These are phyloP conservation scores for Neofusicoccum parvum DNA, from an alignment of 2,329 filamentous ascomycete species.

Conservation along the genomic window DNA sequence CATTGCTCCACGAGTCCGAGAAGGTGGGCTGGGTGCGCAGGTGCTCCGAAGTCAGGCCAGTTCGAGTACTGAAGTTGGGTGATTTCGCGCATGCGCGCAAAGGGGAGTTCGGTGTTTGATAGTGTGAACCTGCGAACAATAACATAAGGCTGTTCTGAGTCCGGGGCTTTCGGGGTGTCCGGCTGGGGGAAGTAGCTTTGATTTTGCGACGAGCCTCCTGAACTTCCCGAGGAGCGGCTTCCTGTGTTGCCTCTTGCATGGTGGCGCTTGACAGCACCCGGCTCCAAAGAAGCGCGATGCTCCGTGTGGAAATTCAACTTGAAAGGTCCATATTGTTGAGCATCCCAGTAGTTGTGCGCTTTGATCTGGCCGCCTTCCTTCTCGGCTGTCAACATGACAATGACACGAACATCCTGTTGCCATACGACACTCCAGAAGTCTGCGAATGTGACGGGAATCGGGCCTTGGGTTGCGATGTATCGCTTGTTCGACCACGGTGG, in stretches of 20 bases:
- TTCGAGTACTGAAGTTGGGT: slow-evolving; percentile 92
- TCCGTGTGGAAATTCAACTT: slow-evolving; percentile 78
- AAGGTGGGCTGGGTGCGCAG: slow-evolving; percentile 83
- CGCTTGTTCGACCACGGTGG: slow-evolving; percentile 81
- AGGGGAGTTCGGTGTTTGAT: slow-evolving; percentile 74
- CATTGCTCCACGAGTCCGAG: slow-evolving; percentile 87
- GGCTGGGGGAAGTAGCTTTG: not conserved
- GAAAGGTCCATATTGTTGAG: slow-evolving; percentile 75
- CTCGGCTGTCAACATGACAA: slow-evolving; percentile 96
- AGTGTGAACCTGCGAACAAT: slow-evolving; percentile 86
- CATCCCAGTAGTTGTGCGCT: slow-evolving; percentile 91
- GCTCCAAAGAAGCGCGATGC: slow-evolving; percentile 76
- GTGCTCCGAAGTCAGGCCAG: slow-evolving; percentile 97
- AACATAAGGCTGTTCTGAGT: slow-evolving; percentile 70
- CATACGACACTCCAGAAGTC: slow-evolving; percentile 98
- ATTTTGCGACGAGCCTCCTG: slow-evolving; percentile 25
- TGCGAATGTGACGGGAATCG: slow-evolving; percentile 87
- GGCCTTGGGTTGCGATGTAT: slow-evolving; percentile 95
- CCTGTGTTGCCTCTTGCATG: slow-evolving; percentile 24
- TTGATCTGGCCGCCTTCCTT: slow-evolving; percentile 91
- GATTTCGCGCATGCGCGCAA: slow-evolving; percentile 84
- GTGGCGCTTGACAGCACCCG: slow-evolving; percentile 53
- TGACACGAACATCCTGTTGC: slow-evolving; percentile 92
- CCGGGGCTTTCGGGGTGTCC: slow-evolving; percentile 26
- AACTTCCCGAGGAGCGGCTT: slow-evolving; percentile 33